phyloP scores from a whole-genome alignment of 2,329 filamentous ascomycete species.

The Myriosclerotinia scirpicola region DNA sequence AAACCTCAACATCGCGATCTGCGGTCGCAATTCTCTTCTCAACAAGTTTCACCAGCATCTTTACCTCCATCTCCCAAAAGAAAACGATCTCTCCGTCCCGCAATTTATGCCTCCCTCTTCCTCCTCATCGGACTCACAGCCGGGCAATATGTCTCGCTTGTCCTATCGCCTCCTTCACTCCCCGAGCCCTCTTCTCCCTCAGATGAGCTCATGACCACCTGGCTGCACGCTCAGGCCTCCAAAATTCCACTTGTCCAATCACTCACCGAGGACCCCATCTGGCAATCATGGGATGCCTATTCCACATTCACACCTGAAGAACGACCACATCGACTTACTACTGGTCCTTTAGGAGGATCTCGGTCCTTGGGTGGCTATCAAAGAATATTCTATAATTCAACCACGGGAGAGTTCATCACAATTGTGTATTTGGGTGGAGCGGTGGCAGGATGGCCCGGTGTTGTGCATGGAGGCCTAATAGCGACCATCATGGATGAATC shows the following conservation, averaged over 20 bases:
- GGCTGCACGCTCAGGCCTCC: slow-evolving; percentile 47
- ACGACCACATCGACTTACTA: slow-evolving; percentile 43
- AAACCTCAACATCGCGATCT: slow-evolving; percentile 28
- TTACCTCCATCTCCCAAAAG: slow-evolving; percentile 26
- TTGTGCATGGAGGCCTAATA: slow-evolving; percentile 69
- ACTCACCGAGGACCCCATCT: slow-evolving; percentile 47
- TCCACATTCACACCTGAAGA: slow-evolving; percentile 30
- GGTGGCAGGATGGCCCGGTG: slow-evolving; percentile 66
- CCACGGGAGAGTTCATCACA: slow-evolving; percentile 57
- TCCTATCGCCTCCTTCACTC: slow-evolving; percentile 47
- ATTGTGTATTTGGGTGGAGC: slow-evolving; percentile 69
- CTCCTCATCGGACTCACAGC: slow-evolving; percentile 45
- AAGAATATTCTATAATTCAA: slow-evolving; percentile 62
- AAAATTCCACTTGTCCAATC: slow-evolving; percentile 50
- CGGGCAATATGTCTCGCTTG: slow-evolving; percentile 45
- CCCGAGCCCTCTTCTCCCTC: slow-evolving; percentile 44
- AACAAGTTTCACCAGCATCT: neutral
- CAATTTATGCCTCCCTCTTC: slow-evolving; percentile 42
- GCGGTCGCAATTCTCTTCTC: slow-evolving; percentile 35
- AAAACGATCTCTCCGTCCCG: slow-evolving; percentile 36
- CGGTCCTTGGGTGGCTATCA: slow-evolving; percentile 52
- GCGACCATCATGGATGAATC: slow-evolving; percentile 70
- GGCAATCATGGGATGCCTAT: slow-evolving; percentile 48
- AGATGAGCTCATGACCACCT: slow-evolving; percentile 45
- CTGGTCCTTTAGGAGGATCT: slow-evolving; percentile 46